Evolutionary conservation across 495 filamentous ascomycete genomes (phyloP).

Genomic region (Cryomyces minteri): DNA sequence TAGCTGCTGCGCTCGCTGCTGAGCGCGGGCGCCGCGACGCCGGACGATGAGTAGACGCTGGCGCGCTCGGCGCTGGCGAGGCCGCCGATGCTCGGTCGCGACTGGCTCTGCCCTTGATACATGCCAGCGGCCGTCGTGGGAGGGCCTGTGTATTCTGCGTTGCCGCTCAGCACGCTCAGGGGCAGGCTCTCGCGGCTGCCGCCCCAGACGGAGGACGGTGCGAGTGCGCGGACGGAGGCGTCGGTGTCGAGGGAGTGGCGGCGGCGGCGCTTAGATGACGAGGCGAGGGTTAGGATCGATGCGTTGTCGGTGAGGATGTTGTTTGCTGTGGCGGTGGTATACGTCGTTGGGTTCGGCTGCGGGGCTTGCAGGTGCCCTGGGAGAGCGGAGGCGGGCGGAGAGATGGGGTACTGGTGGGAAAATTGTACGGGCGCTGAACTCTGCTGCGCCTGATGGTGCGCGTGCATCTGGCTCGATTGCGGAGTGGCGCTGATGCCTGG

Average conservation of each 20-base stretch:
- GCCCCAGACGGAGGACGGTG: conserved; percentile 82
- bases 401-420: conserved; percentile 74
- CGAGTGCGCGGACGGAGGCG: conserved; percentile 80
- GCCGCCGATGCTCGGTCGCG: conserved; percentile 33
- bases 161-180: conserved; percentile 70
- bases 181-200: conserved; percentile 78
- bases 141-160: conserved; percentile 28
- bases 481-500: conserved; percentile 13
- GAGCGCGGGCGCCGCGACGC: conserved; percentile 38
- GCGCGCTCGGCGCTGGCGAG: conserved; percentile 57
- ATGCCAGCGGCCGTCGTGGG: conserved; percentile 17
- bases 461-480: conserved; percentile 22
- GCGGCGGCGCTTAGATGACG: conserved; percentile 77
- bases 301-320: conserved; percentile 87
- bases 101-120: conserved; percentile 25
- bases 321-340: conserved; percentile 77
- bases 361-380: conserved; percentile 51
- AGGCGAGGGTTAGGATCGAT: conserved; percentile 89
- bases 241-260: conserved; percentile 88
- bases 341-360: conserved; percentile 55
- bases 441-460: conserved; percentile 19
- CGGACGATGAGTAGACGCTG: conserved; percentile 66
- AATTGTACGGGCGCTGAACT: conserved; percentile 40
- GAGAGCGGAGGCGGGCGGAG: conserved; percentile 53
- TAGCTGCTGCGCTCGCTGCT: conserved; percentile 65